These are phyloP conservation scores for Flaveria floridana DNA, from an alignment of 140 eudicot genomes.

Conservation along the genomic window DNA sequence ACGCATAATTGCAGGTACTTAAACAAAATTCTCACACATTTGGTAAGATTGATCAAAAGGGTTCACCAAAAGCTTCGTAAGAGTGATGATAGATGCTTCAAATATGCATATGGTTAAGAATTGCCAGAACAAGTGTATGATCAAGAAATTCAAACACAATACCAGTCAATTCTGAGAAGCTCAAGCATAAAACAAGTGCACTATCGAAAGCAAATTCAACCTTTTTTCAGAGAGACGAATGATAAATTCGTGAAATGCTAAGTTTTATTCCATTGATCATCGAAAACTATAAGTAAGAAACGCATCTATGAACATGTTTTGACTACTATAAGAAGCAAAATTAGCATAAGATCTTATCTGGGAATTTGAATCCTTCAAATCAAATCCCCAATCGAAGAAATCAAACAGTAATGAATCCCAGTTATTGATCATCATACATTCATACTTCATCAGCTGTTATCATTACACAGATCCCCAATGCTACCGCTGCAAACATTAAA, in stretches of 20 bases:
- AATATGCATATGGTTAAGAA: neutral
- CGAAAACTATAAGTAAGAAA: conserved; percentile 5
- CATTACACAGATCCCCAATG: conserved; percentile 24
- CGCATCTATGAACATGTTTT: conserved; percentile 30
- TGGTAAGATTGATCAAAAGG: too few relatives aligned
- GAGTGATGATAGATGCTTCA: too few relatives aligned
- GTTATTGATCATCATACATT: conserved; percentile 16
- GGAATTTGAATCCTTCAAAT: conserved; percentile 19
- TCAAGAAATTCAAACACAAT: neutral
- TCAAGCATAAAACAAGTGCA: neutral
- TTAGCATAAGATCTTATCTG: conserved; percentile 39
- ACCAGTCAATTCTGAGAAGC: neutral
- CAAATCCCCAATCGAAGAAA: neutral
- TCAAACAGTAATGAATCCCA: neutral
- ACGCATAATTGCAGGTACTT: neutral
- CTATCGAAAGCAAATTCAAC: neutral
- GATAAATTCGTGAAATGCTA: neutral
- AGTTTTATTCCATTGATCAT: conserved; percentile 28
- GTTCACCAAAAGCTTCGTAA: too few relatives aligned
- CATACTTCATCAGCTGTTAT: conserved; percentile 1
- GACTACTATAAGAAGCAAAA: conserved; percentile 29
- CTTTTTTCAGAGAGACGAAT: neutral
- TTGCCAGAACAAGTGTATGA: neutral
- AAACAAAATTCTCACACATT: conserved; percentile 13
- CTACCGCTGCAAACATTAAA: conserved; percentile 37